Evolutionary conservation across 768 basidiomycete genomes (phyloP), one percentile per base, ranked within the genome.

Genomic region (Floccularia luteovirens): DNA sequence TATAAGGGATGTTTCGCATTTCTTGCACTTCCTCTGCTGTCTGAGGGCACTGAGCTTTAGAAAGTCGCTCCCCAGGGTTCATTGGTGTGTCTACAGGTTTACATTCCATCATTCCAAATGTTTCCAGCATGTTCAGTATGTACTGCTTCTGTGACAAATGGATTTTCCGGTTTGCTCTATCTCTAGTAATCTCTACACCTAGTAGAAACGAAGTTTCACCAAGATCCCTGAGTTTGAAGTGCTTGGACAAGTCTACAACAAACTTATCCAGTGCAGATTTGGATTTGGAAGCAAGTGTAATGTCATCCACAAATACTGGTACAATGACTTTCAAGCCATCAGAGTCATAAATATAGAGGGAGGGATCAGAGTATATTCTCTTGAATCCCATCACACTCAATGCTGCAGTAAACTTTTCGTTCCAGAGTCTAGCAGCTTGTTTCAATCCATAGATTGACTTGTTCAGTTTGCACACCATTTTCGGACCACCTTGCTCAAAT

Each of bases 391-490:
- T 36, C 16, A 19, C 36, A 24, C 10, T 11, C 7, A 44, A 35
- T 4, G 32, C 32, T n/a, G 12, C 3, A 30, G 48, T 20, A 2
- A 60, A 39, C 36, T 45, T 50, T 39, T 53, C 38, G 31, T 59
- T 50, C 63, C 65, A 70, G 12, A 55, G 42, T 11, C 51, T 35
- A 2, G 51, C 55, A 1, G 60, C 52, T 43, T 69, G 65, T 19
- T 62, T 61, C 5, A 63, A 48, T 0, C 66, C 61, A 49, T 67
- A 69, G 3, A 69, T 43, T 2, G 52, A 42, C 31, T 52, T 44
- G 7, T 43, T 42, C 6, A 64, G 49, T 4, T 28, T 38, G 1
- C 49, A 50, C 6, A 39, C 38, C 5, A 6, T 6, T 5, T 39
- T 28, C 14, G 25, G 38, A 28, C 32, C 36, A 27, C 23, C 25